phyloP scores from a whole-genome alignment of 2,329 filamentous ascomycete genomes.

The Fusarium sp. region DNA sequence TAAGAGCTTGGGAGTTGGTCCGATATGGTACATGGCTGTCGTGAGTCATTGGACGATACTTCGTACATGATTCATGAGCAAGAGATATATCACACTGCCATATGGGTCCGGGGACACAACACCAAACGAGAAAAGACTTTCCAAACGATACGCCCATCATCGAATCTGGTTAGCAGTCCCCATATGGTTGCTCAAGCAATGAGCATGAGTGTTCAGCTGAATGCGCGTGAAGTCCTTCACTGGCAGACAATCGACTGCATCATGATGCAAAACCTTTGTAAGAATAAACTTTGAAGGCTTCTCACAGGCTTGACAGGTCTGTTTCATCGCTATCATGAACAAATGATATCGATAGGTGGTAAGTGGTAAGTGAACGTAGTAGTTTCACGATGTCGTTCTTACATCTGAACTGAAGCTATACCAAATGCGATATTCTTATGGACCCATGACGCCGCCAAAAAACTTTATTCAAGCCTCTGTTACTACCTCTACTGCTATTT shows the following conservation, averaged over 20 bases:
- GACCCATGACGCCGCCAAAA: background rate
- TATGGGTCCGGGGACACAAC: background rate
- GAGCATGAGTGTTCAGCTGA: background rate
- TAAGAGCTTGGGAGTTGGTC: constrained; percentile 22
- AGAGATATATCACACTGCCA: constrained; percentile 14
- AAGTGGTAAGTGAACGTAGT: background rate
- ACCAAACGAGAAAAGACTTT: background rate
- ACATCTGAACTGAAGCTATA: background rate
- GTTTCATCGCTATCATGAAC: background rate
- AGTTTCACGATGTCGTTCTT: background rate
- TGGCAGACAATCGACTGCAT: background rate
- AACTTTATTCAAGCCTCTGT: background rate
- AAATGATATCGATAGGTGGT: background rate
- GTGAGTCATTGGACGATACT: background rate
- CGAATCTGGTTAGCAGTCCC: background rate
- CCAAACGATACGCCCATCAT: background rate
- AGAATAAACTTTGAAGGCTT: background rate
- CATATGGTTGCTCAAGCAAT: background rate
- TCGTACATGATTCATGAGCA: constrained; percentile 16
- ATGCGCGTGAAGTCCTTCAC: background rate
- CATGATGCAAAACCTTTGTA: background rate
- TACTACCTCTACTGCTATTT: background rate
- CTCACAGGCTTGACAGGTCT: background rate
- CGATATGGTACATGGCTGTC: background rate
- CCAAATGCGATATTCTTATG: background rate